These are phyloP conservation scores for Cucurbita pepo DNA, from an alignment of 306 rosid genomes.

Conservation along the genomic window DNA sequence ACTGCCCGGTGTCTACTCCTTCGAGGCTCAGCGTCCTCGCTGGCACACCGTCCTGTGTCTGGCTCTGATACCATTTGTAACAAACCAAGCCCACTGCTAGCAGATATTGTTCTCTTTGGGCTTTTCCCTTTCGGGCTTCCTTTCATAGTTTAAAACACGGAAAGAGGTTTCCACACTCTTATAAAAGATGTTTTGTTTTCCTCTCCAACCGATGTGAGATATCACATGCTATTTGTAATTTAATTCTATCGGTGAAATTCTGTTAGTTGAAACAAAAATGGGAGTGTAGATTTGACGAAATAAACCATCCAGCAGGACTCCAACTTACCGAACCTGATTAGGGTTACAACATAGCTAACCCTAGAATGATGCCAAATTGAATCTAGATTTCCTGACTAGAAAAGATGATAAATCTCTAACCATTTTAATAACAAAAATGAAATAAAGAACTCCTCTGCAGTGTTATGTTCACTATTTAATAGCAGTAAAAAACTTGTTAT, in stretches of 20 bases:
- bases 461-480: not conserved
- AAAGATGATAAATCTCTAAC: not conserved
- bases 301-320: not conserved
- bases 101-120: too few species aligned
- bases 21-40: too few species aligned
- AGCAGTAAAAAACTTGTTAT: not conserved
- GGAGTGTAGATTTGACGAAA: not conserved
- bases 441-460: not conserved
- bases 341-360: not conserved
- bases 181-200: too few species aligned
- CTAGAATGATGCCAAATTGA: not conserved
- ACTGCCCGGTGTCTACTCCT: too few species aligned
- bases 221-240: not conserved
- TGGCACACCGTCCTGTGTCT: too few species aligned
- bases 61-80: too few species aligned
- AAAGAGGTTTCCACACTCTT: too few species aligned
- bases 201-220: too few species aligned
- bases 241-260: too few species aligned
- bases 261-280: not conserved
- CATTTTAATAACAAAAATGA: not conserved
- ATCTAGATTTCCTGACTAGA: not conserved
- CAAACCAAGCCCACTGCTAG: too few species aligned
- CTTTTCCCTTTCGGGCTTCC: too few species aligned
- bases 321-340: not conserved
- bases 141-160: too few species aligned